Evolutionary conservation across 768 basidiomycete genomes (phyloP), one percentile per base, ranked within the genome.

Genomic region (Phlegmacium glaucopus): DNA sequence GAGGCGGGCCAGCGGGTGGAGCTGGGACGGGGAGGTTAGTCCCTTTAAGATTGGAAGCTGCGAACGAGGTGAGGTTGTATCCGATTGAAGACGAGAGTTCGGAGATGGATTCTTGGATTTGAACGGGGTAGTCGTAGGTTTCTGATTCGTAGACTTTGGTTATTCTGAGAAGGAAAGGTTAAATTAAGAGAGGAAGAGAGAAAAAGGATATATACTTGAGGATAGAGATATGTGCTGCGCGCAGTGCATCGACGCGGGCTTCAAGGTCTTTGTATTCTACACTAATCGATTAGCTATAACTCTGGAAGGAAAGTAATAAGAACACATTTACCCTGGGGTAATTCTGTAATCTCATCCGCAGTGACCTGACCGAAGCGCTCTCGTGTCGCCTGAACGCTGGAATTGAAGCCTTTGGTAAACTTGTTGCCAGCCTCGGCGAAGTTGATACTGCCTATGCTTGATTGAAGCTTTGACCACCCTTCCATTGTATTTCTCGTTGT

Each of bases 241-340:
- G 81, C 44, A 99, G 80, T 26, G 91, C 92, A 68, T 99, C 96
- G 34, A 98, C 96, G 47, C 92, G 87, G 39, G 85, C 76, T 69
- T 99, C 96, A 54, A 99, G 83, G 62, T 95, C 91, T 60, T 86
- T 94, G 78, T 98, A 99, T 66, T 99, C 95, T 90, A 72, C n/a
- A 52, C 15, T 15, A 16, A 22, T 30, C 13, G 18, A 25, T 40
- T 25, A n/a, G 17, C 12, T 17, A 28, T 34, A 25, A 13, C 39
- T 34, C 10, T 15, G 6, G 11, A 25, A 16, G 38, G 27, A 22
- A 28, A 41, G 18, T n/a, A 10, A 32, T 25, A 35, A 13, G 15
- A 18, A 62, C 68, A n/a, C 22, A 22, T 22, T 22, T 22, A 87
- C 90, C 92, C 70, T 90, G 85, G 18, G 90, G 89, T 42, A 92